Percentiles rank a stretch among this genome's conserved stretches.
These are phyloP conservation scores for Mycocentrospora acerina DNA, from an alignment of 2,329 filamentous ascomycete genomes.

Conservation along the genomic window DNA sequence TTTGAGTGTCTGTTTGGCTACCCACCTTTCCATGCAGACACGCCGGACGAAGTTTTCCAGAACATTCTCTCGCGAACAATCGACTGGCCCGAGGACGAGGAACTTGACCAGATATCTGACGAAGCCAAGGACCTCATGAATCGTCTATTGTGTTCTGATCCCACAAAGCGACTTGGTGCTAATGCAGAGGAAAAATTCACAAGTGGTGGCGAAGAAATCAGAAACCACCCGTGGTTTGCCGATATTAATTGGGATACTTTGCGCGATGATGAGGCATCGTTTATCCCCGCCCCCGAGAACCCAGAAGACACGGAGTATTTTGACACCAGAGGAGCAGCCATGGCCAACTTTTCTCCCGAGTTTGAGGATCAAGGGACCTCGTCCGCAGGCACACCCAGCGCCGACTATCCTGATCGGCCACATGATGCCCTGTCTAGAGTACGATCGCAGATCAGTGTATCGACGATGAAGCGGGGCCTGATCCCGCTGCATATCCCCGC, in stretches of 20 bases:
- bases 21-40: conserved; percentile 87
- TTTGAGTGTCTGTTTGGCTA: conserved; percentile 95
- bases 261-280: conserved; percentile 93
- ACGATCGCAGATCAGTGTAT: conserved; percentile 76
- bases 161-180: conserved; percentile 77
- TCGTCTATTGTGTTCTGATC: conserved; percentile 81
- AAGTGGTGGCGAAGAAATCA: conserved; percentile 88
- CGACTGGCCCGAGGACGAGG: conserved; percentile 84
- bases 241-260: conserved; percentile 87
- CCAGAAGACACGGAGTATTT: conserved; percentile 99
- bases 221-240: conserved; percentile 83
- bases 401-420: conserved; percentile 83
- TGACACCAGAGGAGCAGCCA: conserved; percentile 83
- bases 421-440: conserved; percentile 93
- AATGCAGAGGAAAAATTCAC: conserved; percentile 81
- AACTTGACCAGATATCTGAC: conserved; percentile 71
- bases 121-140: conserved; percentile 96
- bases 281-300: conserved; percentile 88
- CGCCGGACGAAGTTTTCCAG: conserved; percentile 92
- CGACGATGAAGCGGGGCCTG: conserved; percentile 82
- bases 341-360: conserved; percentile 91
- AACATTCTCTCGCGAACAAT: conserved; percentile 91
- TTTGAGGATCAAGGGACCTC: conserved; percentile 86
- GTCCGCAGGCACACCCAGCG: conserved; percentile 65
- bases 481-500: conserved; percentile 97